Base-by-base conservation (phyloP, 2,329 filamentous ascomycete genomes). In the Microdochium nivale region DNA sequence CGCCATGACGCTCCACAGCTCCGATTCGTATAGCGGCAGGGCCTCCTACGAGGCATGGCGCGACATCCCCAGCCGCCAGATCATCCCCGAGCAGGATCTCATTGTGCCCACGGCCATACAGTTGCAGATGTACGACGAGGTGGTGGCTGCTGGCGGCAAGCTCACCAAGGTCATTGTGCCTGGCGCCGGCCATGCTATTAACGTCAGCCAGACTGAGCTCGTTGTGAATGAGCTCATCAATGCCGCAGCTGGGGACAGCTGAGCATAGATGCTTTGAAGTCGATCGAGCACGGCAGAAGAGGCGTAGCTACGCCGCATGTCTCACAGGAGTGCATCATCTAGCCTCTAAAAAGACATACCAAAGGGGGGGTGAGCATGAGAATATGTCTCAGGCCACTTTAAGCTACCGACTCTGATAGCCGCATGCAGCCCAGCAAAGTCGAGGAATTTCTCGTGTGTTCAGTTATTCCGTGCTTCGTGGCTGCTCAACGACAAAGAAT, bases 41-140 rank as follows among this genome's bases (percentile, higher is more conserved):
- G 51, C 55, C 5, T 46, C 46, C 3, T 58, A 56, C 13, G 56
- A 56, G 52, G 47, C 56, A 30, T 58, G 56, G 56, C 53, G 46
- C 50, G 46, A 58, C 3, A 54, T 56, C 1, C 44, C 53, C 8
- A 53, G 47, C 7, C 46, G 51, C 9, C 24, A 50, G 49, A 33
- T 58, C 1, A 54, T 56, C 19, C 56, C 56, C 1, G 52, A 35
- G 19, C 27, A 52, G 16, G 56, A 58, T 35, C 33, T 56, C 2
- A 51, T 58, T 10, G 47, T 55, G 2, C 53, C 56, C 11, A 49
- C 52, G 21, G 23, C 30, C 24, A 10, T 50, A 21, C 53, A 53
- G 46, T 49, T 55, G 48, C 23, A 48, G 33, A 58, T 58, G 55
- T 44, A 52, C 9, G 51, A 53, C 47, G 40, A 51, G 19, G 53